Conservation (phyloP, 1,139 yeast species). For the Hanseniaspora sp. region DNA sequence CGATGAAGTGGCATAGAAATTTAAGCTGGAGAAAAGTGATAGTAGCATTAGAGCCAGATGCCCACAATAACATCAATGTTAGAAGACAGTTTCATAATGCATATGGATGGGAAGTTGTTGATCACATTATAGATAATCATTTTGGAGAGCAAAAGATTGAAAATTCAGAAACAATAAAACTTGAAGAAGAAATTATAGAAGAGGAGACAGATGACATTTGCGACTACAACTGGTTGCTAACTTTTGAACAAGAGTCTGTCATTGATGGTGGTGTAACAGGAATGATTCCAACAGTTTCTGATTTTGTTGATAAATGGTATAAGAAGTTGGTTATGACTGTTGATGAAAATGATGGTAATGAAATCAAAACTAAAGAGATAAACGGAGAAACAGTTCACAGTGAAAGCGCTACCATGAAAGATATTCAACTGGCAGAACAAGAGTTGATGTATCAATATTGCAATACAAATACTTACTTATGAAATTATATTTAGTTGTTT, state of each 20-base stretch:
- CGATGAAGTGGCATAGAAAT: conserved; percentile 74
- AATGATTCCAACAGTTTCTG: conserved; percentile 51
- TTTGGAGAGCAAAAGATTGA: conserved; percentile 32
- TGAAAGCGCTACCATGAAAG: background rate
- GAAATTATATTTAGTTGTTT: no score
- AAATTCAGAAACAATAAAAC: conserved; percentile 26
- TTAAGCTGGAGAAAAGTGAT: conserved; percentile 89
- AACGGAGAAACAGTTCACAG: background rate
- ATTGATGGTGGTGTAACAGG: conserved; percentile 68
- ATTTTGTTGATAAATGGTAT: conserved; percentile 21
- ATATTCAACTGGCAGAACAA: background rate
- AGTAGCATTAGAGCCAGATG: conserved; percentile 79
- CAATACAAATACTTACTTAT: background rate
- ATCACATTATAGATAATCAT: conserved; percentile 63
- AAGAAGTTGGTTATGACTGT: background rate
- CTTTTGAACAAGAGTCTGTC: conserved; percentile 37
- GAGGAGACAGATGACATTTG: conserved; percentile 18
- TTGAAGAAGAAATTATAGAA: background rate
- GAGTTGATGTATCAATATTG: background rate
- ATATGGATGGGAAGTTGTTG: conserved; percentile 90
- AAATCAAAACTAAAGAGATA: background rate
- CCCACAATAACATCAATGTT: conserved; percentile 88
- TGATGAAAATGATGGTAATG: background rate
- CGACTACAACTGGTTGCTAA: conserved; percentile 42
- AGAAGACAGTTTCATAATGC: conserved; percentile 86